Conservation (phyloP, 768 basidiomycete genomes). For the Leccinum truebloodii region DNA sequence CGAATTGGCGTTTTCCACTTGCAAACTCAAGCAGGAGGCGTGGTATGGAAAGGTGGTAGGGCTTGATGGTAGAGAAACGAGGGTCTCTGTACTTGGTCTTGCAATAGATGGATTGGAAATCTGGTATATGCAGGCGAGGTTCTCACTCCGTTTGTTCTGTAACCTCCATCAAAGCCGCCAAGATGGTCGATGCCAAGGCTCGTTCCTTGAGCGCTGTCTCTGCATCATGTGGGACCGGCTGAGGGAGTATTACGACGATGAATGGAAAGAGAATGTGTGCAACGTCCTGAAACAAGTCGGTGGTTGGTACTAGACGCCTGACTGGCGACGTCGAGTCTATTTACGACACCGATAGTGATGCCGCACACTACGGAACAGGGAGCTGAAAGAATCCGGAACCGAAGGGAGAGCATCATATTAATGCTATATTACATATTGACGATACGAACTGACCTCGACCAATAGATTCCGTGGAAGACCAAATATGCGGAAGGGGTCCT, state of each 20-base stretch:
- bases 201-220: constrained; percentile 59
- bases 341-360: constrained; percentile 56
- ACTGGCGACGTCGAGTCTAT: constrained; percentile 54
- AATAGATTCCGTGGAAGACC: constrained; percentile 71
- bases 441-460: constrained; percentile 56
- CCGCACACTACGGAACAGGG: constrained; percentile 74
- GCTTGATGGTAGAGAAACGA: constrained; percentile 63
- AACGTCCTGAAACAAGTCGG: constrained; percentile 62
- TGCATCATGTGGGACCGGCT: constrained; percentile 76
- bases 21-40: constrained; percentile 77
- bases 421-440: neutral
- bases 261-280: neutral
- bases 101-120: constrained; percentile 80
- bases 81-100: constrained; percentile 75
- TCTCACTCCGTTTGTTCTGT: constrained; percentile 63
- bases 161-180: constrained; percentile 63
- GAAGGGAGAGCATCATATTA: neutral
- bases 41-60: constrained; percentile 80
- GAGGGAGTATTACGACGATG: constrained; percentile 1
- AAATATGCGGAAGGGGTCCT: constrained; percentile 40
- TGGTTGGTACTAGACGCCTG: constrained; percentile 49
- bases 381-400: constrained; percentile 70
- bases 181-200: constrained; percentile 50
- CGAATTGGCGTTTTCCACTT: constrained; percentile 66
- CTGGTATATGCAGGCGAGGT: constrained; percentile 28